Conservation (phyloP, 306 rosid genomes). For the Crotalaria pallida region DNA sequence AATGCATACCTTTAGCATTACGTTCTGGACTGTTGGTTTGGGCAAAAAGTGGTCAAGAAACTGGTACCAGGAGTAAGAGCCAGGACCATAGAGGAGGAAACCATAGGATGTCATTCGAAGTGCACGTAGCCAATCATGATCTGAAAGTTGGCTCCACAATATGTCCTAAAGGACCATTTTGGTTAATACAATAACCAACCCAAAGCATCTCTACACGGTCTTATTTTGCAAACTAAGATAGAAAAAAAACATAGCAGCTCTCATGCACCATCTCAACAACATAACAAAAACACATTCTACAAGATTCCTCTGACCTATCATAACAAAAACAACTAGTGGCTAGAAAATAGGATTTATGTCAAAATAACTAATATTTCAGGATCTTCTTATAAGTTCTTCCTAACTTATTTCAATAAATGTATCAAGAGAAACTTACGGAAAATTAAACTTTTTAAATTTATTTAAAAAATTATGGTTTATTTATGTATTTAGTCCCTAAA, state of each 20-base stretch:
- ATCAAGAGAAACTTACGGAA: no score
- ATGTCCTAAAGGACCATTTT: constrained; percentile 40
- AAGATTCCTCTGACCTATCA: not conserved
- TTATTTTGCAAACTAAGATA: not conserved
- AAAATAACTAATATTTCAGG: no score
- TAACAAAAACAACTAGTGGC: not conserved
- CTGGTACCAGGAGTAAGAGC: constrained; percentile 93
- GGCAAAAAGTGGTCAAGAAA: constrained; percentile 64
- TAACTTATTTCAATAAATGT: no score
- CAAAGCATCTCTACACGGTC: not conserved
- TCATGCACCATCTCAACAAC: not conserved
- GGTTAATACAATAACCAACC: constrained; percentile 12
- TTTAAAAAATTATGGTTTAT: no score
- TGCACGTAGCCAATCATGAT: constrained; percentile 89
- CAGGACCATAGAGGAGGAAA: constrained; percentile 84
- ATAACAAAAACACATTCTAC: not conserved
- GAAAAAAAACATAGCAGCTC: not conserved
- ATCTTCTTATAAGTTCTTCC: no score
- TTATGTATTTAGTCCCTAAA: no score
- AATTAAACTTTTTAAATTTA: no score
- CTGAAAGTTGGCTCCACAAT: constrained; percentile 38
- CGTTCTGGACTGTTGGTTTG: constrained; percentile 49
- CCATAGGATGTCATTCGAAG: constrained; percentile 92
- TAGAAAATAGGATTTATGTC: no score
- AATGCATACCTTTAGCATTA: constrained; percentile 61